Evolutionary conservation across 495 filamentous ascomycete genomes (phyloP).

Genomic region (Xeromyces bisporus): DNA sequence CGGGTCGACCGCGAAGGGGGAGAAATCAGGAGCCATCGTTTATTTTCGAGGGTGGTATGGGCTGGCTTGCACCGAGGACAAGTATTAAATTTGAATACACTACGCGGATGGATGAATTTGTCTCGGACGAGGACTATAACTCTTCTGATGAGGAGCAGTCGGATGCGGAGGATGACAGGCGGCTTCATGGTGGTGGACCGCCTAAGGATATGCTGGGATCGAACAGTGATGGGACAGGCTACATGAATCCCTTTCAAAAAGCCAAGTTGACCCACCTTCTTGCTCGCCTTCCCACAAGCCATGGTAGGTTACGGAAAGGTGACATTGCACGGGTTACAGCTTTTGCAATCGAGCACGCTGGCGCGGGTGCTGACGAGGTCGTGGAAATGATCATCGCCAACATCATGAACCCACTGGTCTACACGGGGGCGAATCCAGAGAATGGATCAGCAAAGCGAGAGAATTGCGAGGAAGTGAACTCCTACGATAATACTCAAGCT

Average conservation of each 20-base stretch:
- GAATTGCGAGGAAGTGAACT: conserved; percentile 17
- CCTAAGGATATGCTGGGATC: conserved; percentile 24
- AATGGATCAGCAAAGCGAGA: conserved; percentile 17
- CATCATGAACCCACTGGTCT: conserved; percentile 50
- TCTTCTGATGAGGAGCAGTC: conserved; percentile 78
- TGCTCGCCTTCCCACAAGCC: conserved; percentile 60
- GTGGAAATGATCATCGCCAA: conserved; percentile 77
- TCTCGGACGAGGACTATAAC: conserved; percentile 69
- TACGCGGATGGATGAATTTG: conserved; percentile 56
- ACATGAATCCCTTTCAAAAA: conserved; percentile 71
- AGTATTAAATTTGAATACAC: conserved; percentile 56
- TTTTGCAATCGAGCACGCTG: conserved; percentile 82
- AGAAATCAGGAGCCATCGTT: conserved; percentile 12
- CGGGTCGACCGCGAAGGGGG: conserved; percentile 9
- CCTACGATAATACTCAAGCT: conserved; percentile 16
- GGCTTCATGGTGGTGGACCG: conserved; percentile 36
- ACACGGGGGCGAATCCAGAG: conserved; percentile 42
- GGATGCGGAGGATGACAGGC: conserved; percentile 49
- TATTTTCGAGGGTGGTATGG: conserved; percentile 53
- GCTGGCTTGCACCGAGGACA: conserved; percentile 53
- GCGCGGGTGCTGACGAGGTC: conserved; percentile 65
- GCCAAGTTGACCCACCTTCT: conserved; percentile 68
- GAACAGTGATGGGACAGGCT: conserved; percentile 42
- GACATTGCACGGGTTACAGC: conserved; percentile 75
- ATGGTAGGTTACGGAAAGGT: conserved; percentile 59